Evolutionary conservation across 2,329 filamentous ascomycete genomes (phyloP).

Genomic region (Alternaria sp.): DNA sequence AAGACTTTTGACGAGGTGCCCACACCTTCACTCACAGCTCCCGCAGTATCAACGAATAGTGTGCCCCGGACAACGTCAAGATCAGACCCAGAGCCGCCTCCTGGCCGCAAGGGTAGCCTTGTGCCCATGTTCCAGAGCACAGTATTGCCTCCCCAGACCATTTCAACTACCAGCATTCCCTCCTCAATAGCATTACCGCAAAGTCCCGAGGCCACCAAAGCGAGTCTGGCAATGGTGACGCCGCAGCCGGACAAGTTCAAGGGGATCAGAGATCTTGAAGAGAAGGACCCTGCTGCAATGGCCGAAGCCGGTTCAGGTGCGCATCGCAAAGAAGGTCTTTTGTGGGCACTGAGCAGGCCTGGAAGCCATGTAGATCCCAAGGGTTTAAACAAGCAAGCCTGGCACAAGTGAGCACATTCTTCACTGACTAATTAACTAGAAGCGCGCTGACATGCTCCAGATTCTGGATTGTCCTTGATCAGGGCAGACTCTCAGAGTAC

Average conservation of each 20-base stretch:
- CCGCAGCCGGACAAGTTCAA: constrained; percentile 73
- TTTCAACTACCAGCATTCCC: constrained; percentile 37
- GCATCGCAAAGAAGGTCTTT: constrained; percentile 88
- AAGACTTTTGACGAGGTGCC: constrained; percentile 53
- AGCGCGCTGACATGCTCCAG: constrained; percentile 59
- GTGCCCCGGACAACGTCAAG: constrained; percentile 31
- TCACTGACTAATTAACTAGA: neutral
- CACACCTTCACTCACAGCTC: constrained; percentile 31
- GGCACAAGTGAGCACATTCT: constrained; percentile 84
- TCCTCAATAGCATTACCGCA: constrained; percentile 37
- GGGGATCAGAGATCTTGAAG: constrained; percentile 90
- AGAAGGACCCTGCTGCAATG: constrained; percentile 65
- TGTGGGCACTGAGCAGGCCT: constrained; percentile 93
- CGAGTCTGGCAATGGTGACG: constrained; percentile 35
- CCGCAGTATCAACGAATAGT: constrained; percentile 38
- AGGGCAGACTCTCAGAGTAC: constrained; percentile 96
- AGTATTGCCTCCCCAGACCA: constrained; percentile 40
- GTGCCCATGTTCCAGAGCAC: constrained; percentile 49
- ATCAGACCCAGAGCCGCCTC: constrained; percentile 38
- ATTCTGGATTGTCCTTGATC: constrained; percentile 98
- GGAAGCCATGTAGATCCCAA: constrained; percentile 95
- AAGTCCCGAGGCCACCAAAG: constrained; percentile 42
- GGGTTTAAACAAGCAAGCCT: constrained; percentile 94
- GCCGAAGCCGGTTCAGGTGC: constrained; percentile 65
- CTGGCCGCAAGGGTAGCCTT: constrained; percentile 44